Evolutionary conservation across 345 rosid species (phyloP).

Genomic region (Citrus mangshanensis): DNA sequence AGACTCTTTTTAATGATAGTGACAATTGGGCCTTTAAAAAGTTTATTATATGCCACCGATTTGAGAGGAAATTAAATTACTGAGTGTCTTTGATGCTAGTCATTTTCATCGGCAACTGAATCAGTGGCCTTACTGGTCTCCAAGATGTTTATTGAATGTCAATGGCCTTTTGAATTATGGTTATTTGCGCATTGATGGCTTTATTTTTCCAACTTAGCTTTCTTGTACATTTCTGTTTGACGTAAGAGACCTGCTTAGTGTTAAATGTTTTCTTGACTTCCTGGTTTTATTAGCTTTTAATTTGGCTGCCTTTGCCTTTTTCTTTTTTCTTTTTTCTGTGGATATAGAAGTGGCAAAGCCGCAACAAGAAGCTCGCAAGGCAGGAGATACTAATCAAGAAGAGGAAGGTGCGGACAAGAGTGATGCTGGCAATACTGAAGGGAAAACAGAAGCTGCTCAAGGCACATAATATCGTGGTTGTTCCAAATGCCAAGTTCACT

Average conservation of each 20-base stretch:
- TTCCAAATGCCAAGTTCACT: background rate
- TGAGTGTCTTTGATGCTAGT: too few relatives aligned
- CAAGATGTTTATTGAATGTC: background rate
- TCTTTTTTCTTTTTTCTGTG: background rate
- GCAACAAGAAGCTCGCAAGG: constrained; percentile 8
- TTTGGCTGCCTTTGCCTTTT: too few relatives aligned
- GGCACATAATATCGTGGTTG: constrained; percentile 20
- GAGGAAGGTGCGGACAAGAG: constrained; percentile 8
- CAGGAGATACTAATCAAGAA: constrained; percentile 1
- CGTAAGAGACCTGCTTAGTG: background rate
- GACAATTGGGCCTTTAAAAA: background rate
- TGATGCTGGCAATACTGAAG: constrained; percentile 12
- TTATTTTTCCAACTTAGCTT: background rate
- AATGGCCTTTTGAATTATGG: background rate
- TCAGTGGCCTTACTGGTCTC: background rate
- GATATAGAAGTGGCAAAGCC: constrained; percentile 24
- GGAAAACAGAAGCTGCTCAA: constrained; percentile 16
- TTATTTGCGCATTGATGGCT: background rate
- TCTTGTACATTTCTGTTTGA: background rate
- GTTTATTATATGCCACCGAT: background rate
- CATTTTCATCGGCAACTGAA: background rate
- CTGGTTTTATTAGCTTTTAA: too few relatives aligned
- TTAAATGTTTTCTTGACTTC: background rate
- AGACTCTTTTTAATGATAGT: background rate
- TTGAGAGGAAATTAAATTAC: background rate